Base-by-base conservation (phyloP, 2,329 filamentous ascomycete species). In the Arthroderma sp. region DNA sequence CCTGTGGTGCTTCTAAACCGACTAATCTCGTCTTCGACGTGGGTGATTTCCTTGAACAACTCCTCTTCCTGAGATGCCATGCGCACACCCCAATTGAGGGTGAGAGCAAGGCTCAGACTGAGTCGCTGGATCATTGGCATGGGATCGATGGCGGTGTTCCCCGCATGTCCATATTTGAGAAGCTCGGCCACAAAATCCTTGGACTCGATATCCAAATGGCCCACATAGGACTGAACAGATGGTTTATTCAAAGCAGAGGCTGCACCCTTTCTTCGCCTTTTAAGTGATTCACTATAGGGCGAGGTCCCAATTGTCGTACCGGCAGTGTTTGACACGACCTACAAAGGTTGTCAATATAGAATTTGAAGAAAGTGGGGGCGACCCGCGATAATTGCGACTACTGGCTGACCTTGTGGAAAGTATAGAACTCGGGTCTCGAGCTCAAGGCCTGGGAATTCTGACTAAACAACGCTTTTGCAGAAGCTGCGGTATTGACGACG, bases 61-160 rank as follows among this genome's bases (percentile, higher is more conserved):
- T 76, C 72, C 56, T 82, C 77, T n/a, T 84, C 74, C 56, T 82
- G 77, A 15, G 76, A 80, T 11, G 74, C 75, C 67, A 86, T 78
- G 0, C 83, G 76, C 0, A 79, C 77, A 0, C 83, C 84, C 81
- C 82, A 86, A 65, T 86, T 86, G 15, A 86, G 70, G 0, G 83
- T 86, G 25, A 86, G 67, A 0, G 81, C 77, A 2, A 86, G 72
- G n/a, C 79, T 83, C 2, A 86, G 69, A 11, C 77, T 80, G 0
- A 86, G 74, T 0, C 83, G 78, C 63, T 85, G 83, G 49, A 86
- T 84, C 78, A 84, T 82, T 0, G 82, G 81, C 80, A 85, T 82
- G 0, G 83, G 82, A 57, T 86, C 81, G 0, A 85, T 77, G 0
- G 80, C 74, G 1, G 70, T 70, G 0, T 70, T 69, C 0, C 83